Conservation (phyloP, 1,284 basidiomycete genomes). For the Phellopilus nigrolimitatus region DNA sequence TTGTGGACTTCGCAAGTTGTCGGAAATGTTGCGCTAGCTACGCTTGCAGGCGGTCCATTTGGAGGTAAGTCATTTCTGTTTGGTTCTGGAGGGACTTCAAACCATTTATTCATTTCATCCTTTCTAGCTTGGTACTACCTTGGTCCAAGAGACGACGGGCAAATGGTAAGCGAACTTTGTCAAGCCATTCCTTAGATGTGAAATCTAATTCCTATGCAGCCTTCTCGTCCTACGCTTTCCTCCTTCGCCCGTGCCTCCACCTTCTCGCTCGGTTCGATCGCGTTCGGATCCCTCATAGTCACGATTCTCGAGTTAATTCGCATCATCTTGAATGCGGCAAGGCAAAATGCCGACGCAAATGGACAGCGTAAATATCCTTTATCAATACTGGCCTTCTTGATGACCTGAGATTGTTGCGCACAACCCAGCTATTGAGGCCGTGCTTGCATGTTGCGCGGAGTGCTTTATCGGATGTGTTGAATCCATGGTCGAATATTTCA, state of each 20-base stretch:
- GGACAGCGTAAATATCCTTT: constrained; percentile 59
- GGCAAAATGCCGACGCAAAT: constrained; percentile 61
- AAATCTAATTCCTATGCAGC: constrained; percentile 13
- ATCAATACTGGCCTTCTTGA: neutral
- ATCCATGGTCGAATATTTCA: constrained; percentile 74
- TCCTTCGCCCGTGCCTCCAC: constrained; percentile 81
- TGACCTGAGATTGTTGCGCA: neutral
- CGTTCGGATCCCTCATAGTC: constrained; percentile 87
- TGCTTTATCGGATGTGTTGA: constrained; percentile 79
- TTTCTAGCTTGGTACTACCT: constrained; percentile 66
- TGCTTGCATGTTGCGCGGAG: constrained; percentile 74
- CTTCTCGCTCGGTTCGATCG: constrained; percentile 82
- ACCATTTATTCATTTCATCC: neutral
- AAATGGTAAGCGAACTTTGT: constrained; percentile 65
- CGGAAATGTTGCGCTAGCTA: constrained; percentile 74
- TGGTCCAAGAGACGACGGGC: constrained; percentile 53
- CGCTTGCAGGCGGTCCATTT: constrained; percentile 71
- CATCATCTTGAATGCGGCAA: constrained; percentile 59
- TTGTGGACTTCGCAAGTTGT: constrained; percentile 81
- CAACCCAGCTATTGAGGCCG: constrained; percentile 57
- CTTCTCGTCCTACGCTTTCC: constrained; percentile 55
- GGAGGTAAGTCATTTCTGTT: constrained; percentile 36
- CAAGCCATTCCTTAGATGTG: no score
- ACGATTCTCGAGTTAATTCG: constrained; percentile 78
- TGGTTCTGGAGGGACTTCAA: neutral